Evolutionary conservation across 2,329 filamentous ascomycete species (phyloP).

Genomic region (Fusarium sororula): DNA sequence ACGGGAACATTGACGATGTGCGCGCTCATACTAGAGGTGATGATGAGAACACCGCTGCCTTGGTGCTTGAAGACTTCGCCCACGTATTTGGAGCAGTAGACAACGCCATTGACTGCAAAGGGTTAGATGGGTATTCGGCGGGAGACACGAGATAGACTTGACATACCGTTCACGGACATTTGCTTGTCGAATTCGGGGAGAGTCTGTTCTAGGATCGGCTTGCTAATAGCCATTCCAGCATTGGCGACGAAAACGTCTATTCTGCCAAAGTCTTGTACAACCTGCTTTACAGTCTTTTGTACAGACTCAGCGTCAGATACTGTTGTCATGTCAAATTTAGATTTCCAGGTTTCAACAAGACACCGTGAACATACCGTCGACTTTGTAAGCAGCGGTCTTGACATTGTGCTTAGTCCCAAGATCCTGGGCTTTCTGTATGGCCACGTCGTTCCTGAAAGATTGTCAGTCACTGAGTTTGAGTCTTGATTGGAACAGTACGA

Average conservation of each 20-base stretch:
- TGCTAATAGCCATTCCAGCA: constrained; percentile 50
- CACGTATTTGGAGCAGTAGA: constrained; percentile 53
- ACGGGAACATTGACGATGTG: constrained; percentile 59
- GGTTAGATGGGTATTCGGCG: background rate
- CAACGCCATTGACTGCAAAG: constrained; percentile 52
- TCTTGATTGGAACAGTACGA: background rate
- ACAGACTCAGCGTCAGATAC: background rate
- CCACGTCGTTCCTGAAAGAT: background rate
- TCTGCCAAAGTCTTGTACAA: background rate
- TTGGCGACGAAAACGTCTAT: background rate
- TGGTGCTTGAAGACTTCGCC: constrained; percentile 54
- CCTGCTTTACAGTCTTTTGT: background rate
- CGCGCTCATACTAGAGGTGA: constrained; percentile 58
- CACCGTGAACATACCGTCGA: background rate
- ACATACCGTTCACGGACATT: constrained; percentile 59
- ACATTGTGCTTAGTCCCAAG: background rate
- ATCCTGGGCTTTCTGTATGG: background rate
- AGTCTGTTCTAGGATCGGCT: constrained; percentile 63
- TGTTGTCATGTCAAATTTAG: background rate
- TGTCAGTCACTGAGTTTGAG: background rate
- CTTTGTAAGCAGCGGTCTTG: background rate
- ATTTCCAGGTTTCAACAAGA: too few relatives aligned
- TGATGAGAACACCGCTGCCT: constrained; percentile 58
- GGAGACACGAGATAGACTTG: accelerated
- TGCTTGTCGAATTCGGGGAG: constrained; percentile 59